Base-by-base conservation (phyloP, 371 early-diverging fungal genomes). In the Mucor sp. region DNA sequence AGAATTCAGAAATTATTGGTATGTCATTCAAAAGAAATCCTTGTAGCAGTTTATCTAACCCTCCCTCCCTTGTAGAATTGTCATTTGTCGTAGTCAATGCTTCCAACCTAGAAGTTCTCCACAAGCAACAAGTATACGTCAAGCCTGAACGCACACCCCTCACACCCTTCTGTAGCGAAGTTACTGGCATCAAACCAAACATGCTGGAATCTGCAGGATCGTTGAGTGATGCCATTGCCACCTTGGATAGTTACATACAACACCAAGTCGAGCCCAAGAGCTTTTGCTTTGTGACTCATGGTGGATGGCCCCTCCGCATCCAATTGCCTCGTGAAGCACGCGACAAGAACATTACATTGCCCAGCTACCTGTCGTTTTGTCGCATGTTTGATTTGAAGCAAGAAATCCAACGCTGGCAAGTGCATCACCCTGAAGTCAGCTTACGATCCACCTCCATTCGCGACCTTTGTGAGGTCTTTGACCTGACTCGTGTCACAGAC, bases 221-320 rank as follows among this genome's bases (percentile, higher is more conserved):
- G 8, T 78, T 93, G 2, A 69, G 78, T 11, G 83, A 84, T 9
- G 93, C 92, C 14, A 80, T 91, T 23, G 63, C 72, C 27, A 67
- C 80, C 21, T 67, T 93, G n/a, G 87, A 89, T 47, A 53, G 66
- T 3, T 91, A 86, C 60, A 85, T 93, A 57, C 77, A 83, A 58
- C 66, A 66, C 0, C 79, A 89, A 65, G 87, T 91, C 21, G 76
- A 83, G 30, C 76, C 77, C n/a, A 81, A 84, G 41, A 80, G 81
- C 9, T 92, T 92, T 73, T 90, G 91, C 62, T 90, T 93, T 70
- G 89, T 90, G 12, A 89, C 91, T 0, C 92, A 92, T 72, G 91
- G 91, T 15, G 91, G 89, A 4, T 89, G 90, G 90, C 87, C 88
- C 32, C 71, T 93, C 50, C 86, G 91, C 32, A 90, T 87, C 67